These are phyloP conservation scores for Platismatia glauca DNA, from an alignment of 495 filamentous ascomycete species.

Conservation along the genomic window DNA sequence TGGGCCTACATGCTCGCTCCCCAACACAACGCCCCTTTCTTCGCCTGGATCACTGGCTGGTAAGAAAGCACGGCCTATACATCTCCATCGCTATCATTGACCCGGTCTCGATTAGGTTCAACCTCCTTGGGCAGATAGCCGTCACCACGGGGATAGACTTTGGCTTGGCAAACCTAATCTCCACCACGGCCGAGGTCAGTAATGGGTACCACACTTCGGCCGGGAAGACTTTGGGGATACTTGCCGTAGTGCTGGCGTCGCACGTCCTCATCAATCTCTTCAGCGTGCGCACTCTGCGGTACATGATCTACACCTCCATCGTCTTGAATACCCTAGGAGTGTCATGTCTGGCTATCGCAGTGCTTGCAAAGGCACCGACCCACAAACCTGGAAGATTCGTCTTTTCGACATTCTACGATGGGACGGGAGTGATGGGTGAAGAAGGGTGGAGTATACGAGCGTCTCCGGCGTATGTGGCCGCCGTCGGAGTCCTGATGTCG, in stretches of 20 bases:
- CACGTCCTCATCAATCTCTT: conserved; percentile 51
- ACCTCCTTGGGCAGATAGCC: conserved; percentile 51
- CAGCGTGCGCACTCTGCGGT: conserved; percentile 45
- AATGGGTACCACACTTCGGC: conserved; percentile 42
- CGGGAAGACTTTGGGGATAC: conserved; percentile 50
- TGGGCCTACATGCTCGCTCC: conserved; percentile 56
- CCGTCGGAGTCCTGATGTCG: conserved; percentile 43
- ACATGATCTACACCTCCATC: conserved; percentile 55
- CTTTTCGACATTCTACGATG: conserved; percentile 50
- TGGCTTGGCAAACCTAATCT: conserved; percentile 49
- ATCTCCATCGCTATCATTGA: background rate
- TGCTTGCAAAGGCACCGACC: conserved; percentile 50
- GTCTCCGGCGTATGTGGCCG: conserved; percentile 47
- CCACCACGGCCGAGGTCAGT: conserved; percentile 48
- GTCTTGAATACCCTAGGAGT: conserved; percentile 49
- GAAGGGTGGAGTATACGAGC: conserved; percentile 40
- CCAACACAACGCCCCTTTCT: conserved; percentile 46
- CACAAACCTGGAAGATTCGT: conserved; percentile 50
- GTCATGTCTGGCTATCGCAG: conserved; percentile 44
- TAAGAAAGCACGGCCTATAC: conserved; percentile 9
- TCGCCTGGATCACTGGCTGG: conserved; percentile 59
- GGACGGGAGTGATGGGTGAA: conserved; percentile 32
- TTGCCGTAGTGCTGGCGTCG: conserved; percentile 48
- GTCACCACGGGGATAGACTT: conserved; percentile 59
- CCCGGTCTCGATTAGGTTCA: conserved; percentile 32